Percentiles rank a stretch among this genome's conserved stretches.
Conservation (phyloP, 2,329 filamentous ascomycete species). For the Neurospora sp. region DNA sequence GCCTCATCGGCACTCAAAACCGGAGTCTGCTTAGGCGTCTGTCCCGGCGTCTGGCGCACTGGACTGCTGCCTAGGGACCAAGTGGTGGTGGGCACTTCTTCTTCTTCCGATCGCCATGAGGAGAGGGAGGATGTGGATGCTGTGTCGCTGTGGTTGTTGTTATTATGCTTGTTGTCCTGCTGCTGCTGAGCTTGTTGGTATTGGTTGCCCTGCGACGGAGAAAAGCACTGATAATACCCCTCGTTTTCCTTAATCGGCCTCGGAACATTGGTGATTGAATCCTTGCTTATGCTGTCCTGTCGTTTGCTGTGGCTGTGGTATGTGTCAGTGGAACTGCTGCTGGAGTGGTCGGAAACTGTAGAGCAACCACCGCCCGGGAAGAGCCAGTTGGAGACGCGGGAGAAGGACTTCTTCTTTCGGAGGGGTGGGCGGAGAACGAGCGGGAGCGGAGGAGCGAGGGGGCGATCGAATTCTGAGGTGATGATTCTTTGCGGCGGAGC, state of each 20-base stretch:
- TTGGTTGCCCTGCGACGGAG: conserved; percentile 21
- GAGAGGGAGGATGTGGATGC: background rate
- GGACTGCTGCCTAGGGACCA: conserved; percentile 39
- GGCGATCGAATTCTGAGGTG: conserved; percentile 22
- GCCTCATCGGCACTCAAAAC: conserved; percentile 2
- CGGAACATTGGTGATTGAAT: conserved; percentile 46
- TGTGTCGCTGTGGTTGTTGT: conserved; percentile 15
- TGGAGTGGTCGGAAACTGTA: conserved; percentile 6
- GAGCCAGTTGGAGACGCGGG: conserved; percentile 50
- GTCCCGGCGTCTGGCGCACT: conserved; percentile 20
- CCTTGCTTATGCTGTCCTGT: conserved; percentile 30
- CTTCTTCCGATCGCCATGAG: conserved; percentile 10
- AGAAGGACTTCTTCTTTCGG: conserved; percentile 59
- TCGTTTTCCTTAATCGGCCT: conserved; percentile 40
- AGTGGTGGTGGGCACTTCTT: conserved; percentile 35
- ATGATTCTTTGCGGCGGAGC: conserved; percentile 5
- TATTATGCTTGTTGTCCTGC: conserved; percentile 24
- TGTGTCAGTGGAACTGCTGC: conserved; percentile 14
- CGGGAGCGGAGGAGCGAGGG: conserved; percentile 46
- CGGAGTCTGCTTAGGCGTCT: conserved; percentile 30
- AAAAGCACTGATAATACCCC: conserved; percentile 50
- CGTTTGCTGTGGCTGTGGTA: conserved; percentile 8
- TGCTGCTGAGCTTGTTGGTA: conserved; percentile 2
- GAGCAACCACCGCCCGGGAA: conserved; percentile 29
- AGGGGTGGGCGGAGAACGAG: conserved; percentile 50